phyloP scores from a whole-genome alignment of 2,329 filamentous ascomycete genomes.

The Sporothrix phasma region DNA sequence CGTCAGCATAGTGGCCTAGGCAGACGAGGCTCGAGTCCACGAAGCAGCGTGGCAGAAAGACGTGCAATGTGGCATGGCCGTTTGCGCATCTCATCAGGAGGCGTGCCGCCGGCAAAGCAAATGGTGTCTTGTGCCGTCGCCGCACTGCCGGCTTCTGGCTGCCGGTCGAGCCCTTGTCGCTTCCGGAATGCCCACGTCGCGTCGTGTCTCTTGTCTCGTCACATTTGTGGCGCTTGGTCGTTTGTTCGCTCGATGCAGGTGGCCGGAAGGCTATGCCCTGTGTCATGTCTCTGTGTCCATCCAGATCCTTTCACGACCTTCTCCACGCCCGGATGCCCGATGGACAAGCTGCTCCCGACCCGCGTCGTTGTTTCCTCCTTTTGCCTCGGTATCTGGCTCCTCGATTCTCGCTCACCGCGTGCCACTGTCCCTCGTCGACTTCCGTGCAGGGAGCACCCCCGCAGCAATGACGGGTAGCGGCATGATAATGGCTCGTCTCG shows the following conservation, averaged over 20 bases:
- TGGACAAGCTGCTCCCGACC: not conserved
- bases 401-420: not conserved
- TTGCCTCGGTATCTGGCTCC: too few relatives aligned
- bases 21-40: not conserved
- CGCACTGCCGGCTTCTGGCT: not conserved
- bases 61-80: not conserved
- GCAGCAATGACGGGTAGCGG: not conserved
- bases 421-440: not conserved
- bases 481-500: not conserved
- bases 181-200: not conserved
- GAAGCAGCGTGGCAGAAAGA: too few relatives aligned
- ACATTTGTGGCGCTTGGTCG: not conserved
- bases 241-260: not conserved
- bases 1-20: not conserved
- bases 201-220: not conserved
- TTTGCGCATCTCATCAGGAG: not conserved
- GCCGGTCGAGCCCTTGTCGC: not conserved
- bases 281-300: not conserved
- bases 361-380: too few relatives aligned
- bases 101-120: not conserved
- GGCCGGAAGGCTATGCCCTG: not conserved
- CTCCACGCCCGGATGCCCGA: not conserved
- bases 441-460: not conserved
- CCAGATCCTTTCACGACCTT: not conserved
- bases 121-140: not conserved